Conservation (phyloP, 805 yeast genomes). For the Lachancea meyersii region DNA sequence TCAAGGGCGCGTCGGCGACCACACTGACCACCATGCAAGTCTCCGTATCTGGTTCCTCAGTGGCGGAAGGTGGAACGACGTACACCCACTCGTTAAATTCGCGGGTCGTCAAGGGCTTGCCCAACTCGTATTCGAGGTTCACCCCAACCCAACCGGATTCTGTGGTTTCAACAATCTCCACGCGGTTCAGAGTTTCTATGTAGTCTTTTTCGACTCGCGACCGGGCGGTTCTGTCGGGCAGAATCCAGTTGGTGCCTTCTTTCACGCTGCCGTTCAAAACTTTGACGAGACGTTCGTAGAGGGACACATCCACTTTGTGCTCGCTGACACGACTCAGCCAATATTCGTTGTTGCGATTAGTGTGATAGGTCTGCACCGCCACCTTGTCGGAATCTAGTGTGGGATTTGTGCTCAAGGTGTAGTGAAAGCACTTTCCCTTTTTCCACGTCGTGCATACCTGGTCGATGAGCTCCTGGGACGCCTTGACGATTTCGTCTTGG, state of each 20-base stretch:
- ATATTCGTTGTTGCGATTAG: slow-evolving; percentile 25
- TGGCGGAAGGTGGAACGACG: slow-evolving; percentile 22
- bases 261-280: slow-evolving; percentile 28
- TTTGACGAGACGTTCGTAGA: slow-evolving; percentile 24
- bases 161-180: slow-evolving; percentile 18
- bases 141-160: slow-evolving; percentile 28
- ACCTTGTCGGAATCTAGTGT: slow-evolving; percentile 22
- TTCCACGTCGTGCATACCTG: slow-evolving; percentile 28
- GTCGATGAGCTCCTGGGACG: slow-evolving; percentile 24
- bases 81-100: slow-evolving; percentile 36
- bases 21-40: slow-evolving; percentile 32
- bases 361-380: slow-evolving; percentile 31
- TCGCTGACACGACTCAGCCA: slow-evolving; percentile 34
- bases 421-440: slow-evolving; percentile 30
- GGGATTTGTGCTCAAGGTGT: slow-evolving; percentile 13
- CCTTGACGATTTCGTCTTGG: slow-evolving; percentile 12
- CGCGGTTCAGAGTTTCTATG: slow-evolving; percentile 30
- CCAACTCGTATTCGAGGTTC: slow-evolving; percentile 34
- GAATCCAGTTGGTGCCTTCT: slow-evolving; percentile 12
- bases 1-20: slow-evolving; percentile 24
- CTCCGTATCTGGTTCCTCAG: slow-evolving; percentile 13
- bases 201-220: slow-evolving; percentile 33
- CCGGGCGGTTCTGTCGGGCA: slow-evolving; percentile 28
- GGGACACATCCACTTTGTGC: slow-evolving; percentile 16
- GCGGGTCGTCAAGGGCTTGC: slow-evolving; percentile 33